Evolutionary conservation across 306 rosid genomes (phyloP).

Genomic region (Malus sieversii): DNA sequence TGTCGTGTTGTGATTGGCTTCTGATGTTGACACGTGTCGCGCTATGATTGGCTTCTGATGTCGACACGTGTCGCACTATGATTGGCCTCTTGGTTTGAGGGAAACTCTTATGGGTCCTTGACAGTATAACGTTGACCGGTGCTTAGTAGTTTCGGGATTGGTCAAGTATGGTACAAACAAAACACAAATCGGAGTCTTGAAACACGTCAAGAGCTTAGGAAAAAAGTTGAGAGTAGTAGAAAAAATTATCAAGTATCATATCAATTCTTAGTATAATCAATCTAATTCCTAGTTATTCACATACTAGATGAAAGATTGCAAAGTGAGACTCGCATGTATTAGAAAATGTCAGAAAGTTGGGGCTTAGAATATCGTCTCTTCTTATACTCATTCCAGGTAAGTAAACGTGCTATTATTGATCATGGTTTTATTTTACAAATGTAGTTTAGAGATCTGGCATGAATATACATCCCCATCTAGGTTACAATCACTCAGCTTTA

Average conservation of each 20-base stretch:
- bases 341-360: background rate
- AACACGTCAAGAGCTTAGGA: background rate
- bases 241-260: background rate
- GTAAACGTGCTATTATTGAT: background rate
- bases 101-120: too few relatives aligned
- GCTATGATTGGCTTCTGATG: too few relatives aligned
- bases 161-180: too few relatives aligned
- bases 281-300: background rate
- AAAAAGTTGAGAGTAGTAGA: too few relatives aligned
- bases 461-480: background rate
- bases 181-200: background rate
- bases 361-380: background rate
- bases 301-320: background rate
- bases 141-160: too few relatives aligned
- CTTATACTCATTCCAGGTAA: background rate
- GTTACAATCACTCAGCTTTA: too few relatives aligned
- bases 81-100: too few relatives aligned
- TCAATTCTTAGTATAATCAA: background rate
- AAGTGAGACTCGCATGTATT: background rate
- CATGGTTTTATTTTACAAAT: background rate
- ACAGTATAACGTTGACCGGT: too few relatives aligned
- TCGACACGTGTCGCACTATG: too few relatives aligned
- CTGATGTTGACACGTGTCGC: too few relatives aligned
- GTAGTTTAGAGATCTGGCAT: background rate
- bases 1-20: too few relatives aligned